These are phyloP conservation scores for Epichloe scottii DNA, from an alignment of 2,329 filamentous ascomycete genomes.

Conservation along the genomic window DNA sequence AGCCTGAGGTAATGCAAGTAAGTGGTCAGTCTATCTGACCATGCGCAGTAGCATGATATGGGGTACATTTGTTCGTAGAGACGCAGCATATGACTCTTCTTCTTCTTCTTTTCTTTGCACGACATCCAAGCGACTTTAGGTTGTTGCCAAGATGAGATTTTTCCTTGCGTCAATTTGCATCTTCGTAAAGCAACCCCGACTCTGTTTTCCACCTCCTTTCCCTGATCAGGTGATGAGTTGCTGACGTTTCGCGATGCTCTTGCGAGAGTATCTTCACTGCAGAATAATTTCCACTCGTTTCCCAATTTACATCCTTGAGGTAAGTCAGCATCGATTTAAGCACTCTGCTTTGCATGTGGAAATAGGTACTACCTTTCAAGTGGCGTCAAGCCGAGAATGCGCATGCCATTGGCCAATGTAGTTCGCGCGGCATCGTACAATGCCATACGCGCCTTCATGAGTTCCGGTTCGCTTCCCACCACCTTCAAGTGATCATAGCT, in stretches of 20 bases:
- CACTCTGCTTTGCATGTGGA: neutral
- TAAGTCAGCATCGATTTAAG: neutral
- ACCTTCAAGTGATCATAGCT: conserved; percentile 76
- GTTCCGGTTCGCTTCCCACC: conserved; percentile 61
- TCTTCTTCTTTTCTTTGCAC: no score
- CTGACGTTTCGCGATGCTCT: neutral
- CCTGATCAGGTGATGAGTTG: neutral
- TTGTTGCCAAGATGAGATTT: no score
- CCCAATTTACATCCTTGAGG: conserved; percentile 3
- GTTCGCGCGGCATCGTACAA: conserved; percentile 65
- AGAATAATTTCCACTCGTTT: no score
- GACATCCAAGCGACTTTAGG: no score
- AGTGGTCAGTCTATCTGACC: no score
- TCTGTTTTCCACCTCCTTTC: neutral
- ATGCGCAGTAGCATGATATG: no score
- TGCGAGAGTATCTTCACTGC: no score
- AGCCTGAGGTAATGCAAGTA: no score
- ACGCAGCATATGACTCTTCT: no score
- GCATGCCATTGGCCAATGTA: conserved; percentile 75
- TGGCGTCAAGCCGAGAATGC: conserved; percentile 62
- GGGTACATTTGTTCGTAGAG: no score
- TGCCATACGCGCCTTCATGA: conserved; percentile 37
- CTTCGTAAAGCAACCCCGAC: no score
- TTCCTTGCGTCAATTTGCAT: no score
- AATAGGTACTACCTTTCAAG: conserved; percentile 40